Evolutionary conservation across 2,329 filamentous ascomycete genomes (phyloP), one percentile per base, ranked within the genome.

Genomic region (Plectosphaerella sp.): DNA sequence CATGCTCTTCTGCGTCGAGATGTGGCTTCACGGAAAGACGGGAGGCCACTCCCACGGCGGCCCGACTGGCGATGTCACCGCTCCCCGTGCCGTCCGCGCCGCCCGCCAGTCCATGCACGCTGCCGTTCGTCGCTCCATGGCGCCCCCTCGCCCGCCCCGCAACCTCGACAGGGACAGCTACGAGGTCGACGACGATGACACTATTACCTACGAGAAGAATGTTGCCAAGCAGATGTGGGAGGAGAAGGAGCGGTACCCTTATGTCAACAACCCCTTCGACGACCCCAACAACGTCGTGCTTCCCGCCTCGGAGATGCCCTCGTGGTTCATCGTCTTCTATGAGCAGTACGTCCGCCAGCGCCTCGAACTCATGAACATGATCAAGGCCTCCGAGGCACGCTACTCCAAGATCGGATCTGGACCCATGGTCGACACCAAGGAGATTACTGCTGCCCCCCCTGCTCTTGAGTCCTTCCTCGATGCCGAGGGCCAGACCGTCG

Each of bases 301-400:
- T 18, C 65, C 68, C 4, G 64, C 60, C 8, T 72, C 71, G 2
- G 71, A 75, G 57, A 84, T 84, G 80, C 81, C 81, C 0, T 71
- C 79, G 0, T 84, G 82, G 80, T 84, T 84, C 62, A 71, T 82
- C 53, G 79, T 82, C 51, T 84, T 84, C 59, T 83, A 83, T 65
- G 80, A 83, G 65, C 80, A 83, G 53, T 84, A 84, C 52, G 70
- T 84, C 39, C 79, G 79, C 50, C 80, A 84, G 61, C 76, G 81
- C 33, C 74, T 82, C 25, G 79, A 83, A 61, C 76, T 84, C 70
- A 67, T 84, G 56, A 72, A 72, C 51, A 75, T 80, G 71, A 73
- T 84, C 61, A 71, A 74, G 56, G 65, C 64, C 52, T 49, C 58
- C 46, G 25, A 58, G 49, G 33, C 50, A 22, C 16, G 41, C n/a